Conservation (phyloP, 2,329 filamentous ascomycete genomes). For the Claviceps sp. region DNA sequence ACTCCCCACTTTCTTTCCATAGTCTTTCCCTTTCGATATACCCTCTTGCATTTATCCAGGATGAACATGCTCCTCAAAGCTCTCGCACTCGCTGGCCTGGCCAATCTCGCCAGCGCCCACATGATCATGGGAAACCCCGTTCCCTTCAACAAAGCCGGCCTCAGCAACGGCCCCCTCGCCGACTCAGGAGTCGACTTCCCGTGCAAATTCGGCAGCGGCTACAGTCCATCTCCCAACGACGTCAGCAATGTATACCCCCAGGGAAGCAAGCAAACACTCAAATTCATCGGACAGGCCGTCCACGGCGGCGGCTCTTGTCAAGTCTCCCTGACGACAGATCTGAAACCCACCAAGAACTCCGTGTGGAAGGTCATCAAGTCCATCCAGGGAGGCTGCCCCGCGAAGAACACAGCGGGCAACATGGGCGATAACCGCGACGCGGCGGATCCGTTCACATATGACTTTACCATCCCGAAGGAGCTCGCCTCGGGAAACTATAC, state of each 20-base stretch:
- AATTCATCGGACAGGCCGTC: slow-evolving; percentile 57
- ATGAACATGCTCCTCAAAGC: slow-evolving; percentile 37
- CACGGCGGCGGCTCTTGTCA: slow-evolving; percentile 94
- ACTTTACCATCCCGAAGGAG: slow-evolving; percentile 57
- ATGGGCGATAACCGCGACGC: slow-evolving; percentile 29
- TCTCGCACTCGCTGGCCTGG: slow-evolving; percentile 41
- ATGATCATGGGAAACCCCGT: slow-evolving; percentile 58
- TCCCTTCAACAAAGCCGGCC: slow-evolving; percentile 37
- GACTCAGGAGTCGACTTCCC: slow-evolving; percentile 58
- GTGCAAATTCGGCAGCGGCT: slow-evolving; percentile 52
- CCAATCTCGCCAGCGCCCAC: slow-evolving; percentile 54
- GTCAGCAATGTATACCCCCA: slow-evolving; percentile 43
- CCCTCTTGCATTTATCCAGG: neutral
- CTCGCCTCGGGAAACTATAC: slow-evolving; percentile 66
- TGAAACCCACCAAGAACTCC: slow-evolving; percentile 48
- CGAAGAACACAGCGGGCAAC: slow-evolving; percentile 44
- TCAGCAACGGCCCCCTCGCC: slow-evolving; percentile 51
- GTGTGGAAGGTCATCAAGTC: slow-evolving; percentile 85
- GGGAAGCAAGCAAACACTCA: slow-evolving; percentile 32
- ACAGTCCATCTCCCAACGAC: slow-evolving; percentile 26
- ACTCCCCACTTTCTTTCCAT: slow-evolving; percentile 13
- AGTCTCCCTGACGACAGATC: slow-evolving; percentile 70
- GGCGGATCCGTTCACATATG: slow-evolving; percentile 41
- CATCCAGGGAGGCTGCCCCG: slow-evolving; percentile 74
- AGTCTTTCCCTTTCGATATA: neutral